Conservation (phyloP, 2,329 filamentous ascomycete genomes). For the Epichloe sp. region DNA sequence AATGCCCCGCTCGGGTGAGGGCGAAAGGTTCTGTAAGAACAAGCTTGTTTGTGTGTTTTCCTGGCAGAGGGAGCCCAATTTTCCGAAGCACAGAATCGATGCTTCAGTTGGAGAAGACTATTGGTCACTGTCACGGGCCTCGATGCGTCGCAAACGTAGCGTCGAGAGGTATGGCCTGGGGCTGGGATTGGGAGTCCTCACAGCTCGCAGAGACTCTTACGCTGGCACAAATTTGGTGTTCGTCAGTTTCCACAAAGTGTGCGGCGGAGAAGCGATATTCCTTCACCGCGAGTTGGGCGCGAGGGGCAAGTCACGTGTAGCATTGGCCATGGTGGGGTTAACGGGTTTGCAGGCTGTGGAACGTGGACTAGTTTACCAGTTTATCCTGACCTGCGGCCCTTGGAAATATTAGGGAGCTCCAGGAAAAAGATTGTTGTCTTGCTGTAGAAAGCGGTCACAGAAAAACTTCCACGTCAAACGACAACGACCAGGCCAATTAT, state of each 20-base stretch:
- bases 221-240: conserved; percentile 26
- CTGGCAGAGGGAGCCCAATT: not conserved
- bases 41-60: not conserved
- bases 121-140: not conserved
- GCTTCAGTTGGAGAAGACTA: not conserved
- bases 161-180: not conserved
- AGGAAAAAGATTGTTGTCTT: conserved; percentile 12
- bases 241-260: conserved; percentile 25
- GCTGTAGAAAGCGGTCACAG: conserved; percentile 9
- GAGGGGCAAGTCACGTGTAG: conserved; percentile 30
- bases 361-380: not conserved
- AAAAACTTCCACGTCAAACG: conserved; percentile 1
- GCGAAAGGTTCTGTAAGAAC: conserved; percentile 5
- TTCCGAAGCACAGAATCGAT: not conserved
- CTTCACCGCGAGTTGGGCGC: conserved; percentile 16
- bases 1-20: conserved; percentile 22
- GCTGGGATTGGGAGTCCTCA: not conserved
- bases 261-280: conserved; percentile 28
- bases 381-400: conserved; percentile 2
- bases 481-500: conserved; percentile 4
- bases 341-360: not conserved
- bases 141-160: conserved; percentile 1
- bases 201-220: not conserved
- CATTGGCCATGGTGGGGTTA: conserved; percentile 5
- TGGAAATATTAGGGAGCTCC: conserved; percentile 9